A percentile compares a stretch with the other conserved stretches of the same genome.
Conservation (phyloP, 1,284 basidiomycete species). For the Trichosporon sp. region DNA sequence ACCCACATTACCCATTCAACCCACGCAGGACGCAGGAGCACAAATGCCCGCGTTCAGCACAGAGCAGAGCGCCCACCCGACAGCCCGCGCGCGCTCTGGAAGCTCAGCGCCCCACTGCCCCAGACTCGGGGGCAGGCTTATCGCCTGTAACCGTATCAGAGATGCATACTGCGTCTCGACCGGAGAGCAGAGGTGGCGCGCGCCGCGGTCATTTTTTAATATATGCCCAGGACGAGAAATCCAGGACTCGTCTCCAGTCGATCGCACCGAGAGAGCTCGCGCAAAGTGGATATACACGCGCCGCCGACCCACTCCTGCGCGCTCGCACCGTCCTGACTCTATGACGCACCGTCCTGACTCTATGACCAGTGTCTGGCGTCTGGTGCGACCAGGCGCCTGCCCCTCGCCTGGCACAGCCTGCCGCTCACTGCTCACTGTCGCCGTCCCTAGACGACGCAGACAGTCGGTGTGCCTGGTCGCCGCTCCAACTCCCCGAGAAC, state of each 20-base stretch:
- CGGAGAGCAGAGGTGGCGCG: too few species aligned
- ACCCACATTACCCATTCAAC: background rate
- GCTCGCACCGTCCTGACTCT: background rate
- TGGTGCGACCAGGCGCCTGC: too few species aligned
- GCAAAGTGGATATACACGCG: background rate
- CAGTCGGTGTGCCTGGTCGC: background rate
- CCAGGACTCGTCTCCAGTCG: background rate
- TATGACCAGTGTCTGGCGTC: background rate
- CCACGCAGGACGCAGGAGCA: background rate
- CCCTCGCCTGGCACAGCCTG: background rate
- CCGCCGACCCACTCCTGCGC: background rate
- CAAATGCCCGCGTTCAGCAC: background rate
- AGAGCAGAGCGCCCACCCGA: background rate
- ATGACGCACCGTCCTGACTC: background rate
- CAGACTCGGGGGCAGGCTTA: background rate
- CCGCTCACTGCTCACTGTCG: background rate
- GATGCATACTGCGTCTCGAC: background rate
- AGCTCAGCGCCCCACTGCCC: background rate
- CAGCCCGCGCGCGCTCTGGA: background rate
- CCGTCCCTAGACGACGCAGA: background rate
- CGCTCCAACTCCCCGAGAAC: background rate
- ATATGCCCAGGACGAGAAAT: too few species aligned
- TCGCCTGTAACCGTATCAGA: background rate
- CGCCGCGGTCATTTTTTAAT: background rate
- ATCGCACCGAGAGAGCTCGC: background rate